Evolutionary conservation across 2,329 filamentous ascomycete species (phyloP).

Genomic region (Penicillium sp.): DNA sequence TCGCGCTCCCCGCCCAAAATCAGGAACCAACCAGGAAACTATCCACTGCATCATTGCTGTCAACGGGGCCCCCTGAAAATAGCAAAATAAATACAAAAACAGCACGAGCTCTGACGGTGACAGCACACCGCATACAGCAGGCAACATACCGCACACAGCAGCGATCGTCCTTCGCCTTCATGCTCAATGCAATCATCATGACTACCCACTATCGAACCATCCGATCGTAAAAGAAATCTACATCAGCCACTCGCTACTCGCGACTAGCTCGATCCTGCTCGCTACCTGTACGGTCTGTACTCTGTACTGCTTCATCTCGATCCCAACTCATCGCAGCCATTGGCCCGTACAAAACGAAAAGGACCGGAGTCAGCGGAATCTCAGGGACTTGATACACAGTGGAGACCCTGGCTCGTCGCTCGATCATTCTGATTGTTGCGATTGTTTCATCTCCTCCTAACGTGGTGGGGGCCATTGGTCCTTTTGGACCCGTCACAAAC

Average conservation of each 20-base stretch:
- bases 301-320: not conserved
- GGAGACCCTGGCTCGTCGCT: not conserved
- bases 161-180: not conserved
- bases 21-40: not conserved
- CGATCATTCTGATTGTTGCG: not conserved
- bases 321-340: conserved; percentile 5
- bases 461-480: conserved; percentile 11
- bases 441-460: conserved; percentile 16
- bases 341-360: conserved; percentile 1
- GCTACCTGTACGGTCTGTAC: too few species aligned
- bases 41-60: not conserved
- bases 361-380: not conserved
- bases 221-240: conserved; percentile 5
- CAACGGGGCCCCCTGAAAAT: not conserved
- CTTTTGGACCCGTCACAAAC: conserved; percentile 16
- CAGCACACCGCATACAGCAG: not conserved
- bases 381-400: not conserved
- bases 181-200: conserved; percentile 11
- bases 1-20: not conserved
- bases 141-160: not conserved
- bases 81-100: not conserved
- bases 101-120: not conserved
- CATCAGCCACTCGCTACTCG: too few species aligned
- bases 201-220: not conserved
- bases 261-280: too few species aligned